These are phyloP conservation scores for Castanea sativa DNA, from an alignment of 306 rosid species.

Conservation along the genomic window DNA sequence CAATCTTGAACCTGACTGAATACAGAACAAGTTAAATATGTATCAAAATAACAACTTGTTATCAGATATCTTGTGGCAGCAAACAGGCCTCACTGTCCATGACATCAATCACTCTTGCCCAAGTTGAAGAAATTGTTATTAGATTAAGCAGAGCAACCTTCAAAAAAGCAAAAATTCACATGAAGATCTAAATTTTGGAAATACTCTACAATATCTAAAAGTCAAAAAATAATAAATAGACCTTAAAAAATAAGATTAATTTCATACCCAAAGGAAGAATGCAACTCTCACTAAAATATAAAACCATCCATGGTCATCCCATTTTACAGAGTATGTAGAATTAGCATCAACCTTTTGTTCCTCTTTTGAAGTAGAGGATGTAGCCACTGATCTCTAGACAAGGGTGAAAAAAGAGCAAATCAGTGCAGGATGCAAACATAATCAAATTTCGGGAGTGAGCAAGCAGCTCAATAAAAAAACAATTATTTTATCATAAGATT, in stretches of 20 bases:
- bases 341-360: constrained; percentile 42
- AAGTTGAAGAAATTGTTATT: constrained; percentile 80
- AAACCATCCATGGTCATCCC: constrained; percentile 84
- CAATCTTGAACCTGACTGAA: constrained; percentile 99
- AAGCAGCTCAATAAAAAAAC: constrained; percentile 14
- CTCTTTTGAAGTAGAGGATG: constrained; percentile 31
- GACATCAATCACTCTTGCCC: constrained; percentile 94
- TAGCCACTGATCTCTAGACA: constrained; percentile 43
- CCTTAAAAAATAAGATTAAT: neutral
- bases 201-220: constrained; percentile 3
- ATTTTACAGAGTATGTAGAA: constrained; percentile 38
- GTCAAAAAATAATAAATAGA: constrained; percentile 5
- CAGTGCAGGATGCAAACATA: constrained; percentile 18
- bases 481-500: constrained; percentile 22
- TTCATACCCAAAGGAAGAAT: constrained; percentile 88
- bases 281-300: constrained; percentile 80
- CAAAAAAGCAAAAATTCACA: constrained; percentile 20
- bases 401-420: constrained; percentile 25
- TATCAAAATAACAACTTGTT: neutral
- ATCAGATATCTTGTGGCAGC: constrained; percentile 23
- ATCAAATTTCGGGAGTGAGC: constrained; percentile 11
- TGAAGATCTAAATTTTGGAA: constrained; percentile 25
- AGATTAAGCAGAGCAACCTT: constrained; percentile 64
- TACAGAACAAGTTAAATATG: constrained; percentile 35
- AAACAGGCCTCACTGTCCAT: constrained; percentile 80